Evolutionary conservation across 1,284 basidiomycete genomes (phyloP), one percentile per base, ranked within the genome.

Genomic region (Melampsora allii-populina): DNA sequence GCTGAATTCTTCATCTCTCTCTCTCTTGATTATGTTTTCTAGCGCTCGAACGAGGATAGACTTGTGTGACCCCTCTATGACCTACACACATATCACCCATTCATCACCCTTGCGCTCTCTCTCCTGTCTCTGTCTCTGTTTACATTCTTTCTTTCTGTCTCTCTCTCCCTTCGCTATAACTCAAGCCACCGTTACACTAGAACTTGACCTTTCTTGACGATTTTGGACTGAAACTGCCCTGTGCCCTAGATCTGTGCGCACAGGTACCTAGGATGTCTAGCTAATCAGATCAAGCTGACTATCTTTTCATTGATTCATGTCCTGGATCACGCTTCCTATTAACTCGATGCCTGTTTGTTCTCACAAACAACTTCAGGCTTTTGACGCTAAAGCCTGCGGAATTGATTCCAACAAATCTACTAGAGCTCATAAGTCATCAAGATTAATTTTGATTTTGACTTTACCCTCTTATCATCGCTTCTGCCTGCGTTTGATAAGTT

Each of bases 161-260:
- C 48, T 50, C 48, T n/a, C 9, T 50, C 19, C 48, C 48, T 50
- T n/a, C 48, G 48, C 48, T 24, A 24, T 50, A 19, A 50, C 48
- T 6, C 24, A 50, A 19, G 24, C 48, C 19, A 19, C 24, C 19
- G 24, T 50, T 50, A 24, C 19, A 24, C 48, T 50, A 19, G 48
- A 50, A 14, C 19, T 50, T 7, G 36, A 36, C 29, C 46, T 50
- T 24, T 14, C 5, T 50, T 50, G 48, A 24, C 48, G 48, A 50
- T 50, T 50, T 50, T 50, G 48, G 48, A 50, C 48, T 50, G 48
- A 50, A 50, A 50, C 48, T 50, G 48, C 48, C 48, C 48, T 50
- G 48, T 50, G 48, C 48, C 48, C 24, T 50, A 50, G 48, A 50
- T 50, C 48, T 50, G 19, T 50, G 48, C 5, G 48, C 48, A 48